Conservation (phyloP, 768 basidiomycete genomes). For the Mycena albidolilacea region DNA sequence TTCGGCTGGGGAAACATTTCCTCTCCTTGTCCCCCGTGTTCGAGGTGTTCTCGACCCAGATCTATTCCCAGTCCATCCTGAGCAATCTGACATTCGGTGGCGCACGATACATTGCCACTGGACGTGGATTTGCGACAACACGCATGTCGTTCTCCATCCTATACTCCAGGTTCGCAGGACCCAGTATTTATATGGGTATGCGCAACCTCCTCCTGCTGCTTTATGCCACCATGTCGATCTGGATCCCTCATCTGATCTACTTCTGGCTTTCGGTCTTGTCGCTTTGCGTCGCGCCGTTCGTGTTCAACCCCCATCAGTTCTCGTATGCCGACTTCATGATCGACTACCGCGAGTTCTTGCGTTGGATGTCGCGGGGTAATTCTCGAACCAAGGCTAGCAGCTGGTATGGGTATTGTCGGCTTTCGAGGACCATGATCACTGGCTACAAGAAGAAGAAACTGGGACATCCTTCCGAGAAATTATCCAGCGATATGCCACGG, state of each 20-base stretch:
- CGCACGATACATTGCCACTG: slow-evolving; percentile 98
- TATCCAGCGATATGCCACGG: slow-evolving; percentile 94
- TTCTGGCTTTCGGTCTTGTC: slow-evolving; percentile 99
- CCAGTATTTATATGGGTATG: slow-evolving; percentile 99
- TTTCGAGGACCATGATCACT: slow-evolving; percentile 97
- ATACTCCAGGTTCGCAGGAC: slow-evolving; percentile 98
- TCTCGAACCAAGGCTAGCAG: slow-evolving; percentile 96
- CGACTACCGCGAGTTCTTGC: slow-evolving; percentile 97
- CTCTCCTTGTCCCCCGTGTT: slow-evolving; percentile 96
- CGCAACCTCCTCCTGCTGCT: slow-evolving; percentile 91
- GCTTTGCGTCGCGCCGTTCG: slow-evolving; percentile 95
- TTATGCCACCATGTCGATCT: slow-evolving; percentile 92
- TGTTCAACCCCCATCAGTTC: slow-evolving; percentile 99
- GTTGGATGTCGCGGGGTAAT: slow-evolving; percentile 99
- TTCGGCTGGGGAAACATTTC: slow-evolving; percentile 97
- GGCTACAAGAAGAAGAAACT: slow-evolving; percentile 99
- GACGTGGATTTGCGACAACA: slow-evolving; percentile 98
- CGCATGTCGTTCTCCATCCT: slow-evolving; percentile 96
- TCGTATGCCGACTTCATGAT: slow-evolving; percentile 97
- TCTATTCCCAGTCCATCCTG: slow-evolving; percentile 96
- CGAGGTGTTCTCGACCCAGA: slow-evolving; percentile 99
- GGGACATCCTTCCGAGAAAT: slow-evolving; percentile 97
- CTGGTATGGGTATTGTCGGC: slow-evolving; percentile 99
- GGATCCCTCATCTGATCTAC: slow-evolving; percentile 96
- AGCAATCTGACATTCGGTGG: slow-evolving; percentile 98